A percentile compares a stretch with the other conserved stretches of the same genome.
Conservation (phyloP, 2,329 filamentous ascomycete genomes). For the Neofusicoccum umdonicola region DNA sequence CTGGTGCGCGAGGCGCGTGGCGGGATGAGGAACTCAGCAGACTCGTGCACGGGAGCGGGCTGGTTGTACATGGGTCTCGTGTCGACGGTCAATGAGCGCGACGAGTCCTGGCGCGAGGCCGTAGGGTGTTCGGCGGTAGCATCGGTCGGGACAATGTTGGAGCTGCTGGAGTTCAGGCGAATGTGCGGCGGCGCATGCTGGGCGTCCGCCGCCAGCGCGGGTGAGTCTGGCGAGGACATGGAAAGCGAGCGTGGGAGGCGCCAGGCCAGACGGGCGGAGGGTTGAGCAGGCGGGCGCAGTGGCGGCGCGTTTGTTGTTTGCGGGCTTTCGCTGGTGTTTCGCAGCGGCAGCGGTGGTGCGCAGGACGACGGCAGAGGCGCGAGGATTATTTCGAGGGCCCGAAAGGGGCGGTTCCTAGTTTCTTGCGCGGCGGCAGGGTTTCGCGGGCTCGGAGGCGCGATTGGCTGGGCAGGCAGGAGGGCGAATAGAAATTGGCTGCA, state of each 20-base stretch:
- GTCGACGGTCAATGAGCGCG: constrained; percentile 42
- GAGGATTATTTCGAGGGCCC: background rate
- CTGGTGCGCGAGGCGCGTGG: constrained; percentile 49
- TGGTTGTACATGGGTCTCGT: constrained; percentile 30
- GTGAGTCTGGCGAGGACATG: constrained; percentile 15
- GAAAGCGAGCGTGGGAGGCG: constrained; percentile 9
- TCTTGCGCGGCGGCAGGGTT: background rate
- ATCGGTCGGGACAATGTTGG: constrained; percentile 49
- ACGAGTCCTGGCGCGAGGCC: constrained; percentile 41
- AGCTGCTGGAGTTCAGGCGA: constrained; percentile 61
- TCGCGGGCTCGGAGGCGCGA: background rate
- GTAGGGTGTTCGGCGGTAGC: constrained; percentile 32
- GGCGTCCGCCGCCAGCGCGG: constrained; percentile 20
- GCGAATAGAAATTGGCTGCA: constrained; percentile 11
- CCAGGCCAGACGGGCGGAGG: background rate
- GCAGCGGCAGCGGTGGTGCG: background rate
- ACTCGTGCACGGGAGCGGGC: constrained; percentile 37
- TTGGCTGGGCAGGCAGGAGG: background rate
- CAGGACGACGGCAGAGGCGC: background rate
- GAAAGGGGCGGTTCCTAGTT: constrained; percentile 5
- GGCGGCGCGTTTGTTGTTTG: background rate
- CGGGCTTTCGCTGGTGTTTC: background rate
- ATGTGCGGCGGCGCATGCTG: constrained; percentile 54
- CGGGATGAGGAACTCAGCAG: constrained; percentile 51
- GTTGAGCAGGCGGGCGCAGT: background rate